Base-by-base conservation (phyloP, 352 stramenopile genomes). In the Pythium biforme region DNA sequence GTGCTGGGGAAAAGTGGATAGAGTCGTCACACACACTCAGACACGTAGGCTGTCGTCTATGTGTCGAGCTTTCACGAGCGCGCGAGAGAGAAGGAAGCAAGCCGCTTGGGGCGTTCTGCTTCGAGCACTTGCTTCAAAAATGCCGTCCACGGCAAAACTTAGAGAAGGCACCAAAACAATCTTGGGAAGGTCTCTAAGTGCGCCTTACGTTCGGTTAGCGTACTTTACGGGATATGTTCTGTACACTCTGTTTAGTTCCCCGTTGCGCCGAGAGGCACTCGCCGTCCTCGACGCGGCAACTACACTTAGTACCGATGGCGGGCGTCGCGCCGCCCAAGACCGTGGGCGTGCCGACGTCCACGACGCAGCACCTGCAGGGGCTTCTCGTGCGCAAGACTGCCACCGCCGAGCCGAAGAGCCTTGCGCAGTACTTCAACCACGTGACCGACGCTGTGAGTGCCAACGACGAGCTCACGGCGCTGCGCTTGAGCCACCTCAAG, bases 381-480 rank as follows among this genome's bases (percentile, higher is more conserved):
- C 80, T 88, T 29, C 61, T 88, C 54, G 59, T 73, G 66, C 76
- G 83, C 29, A 85, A 85, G 55, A 76, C 69, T 12, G 59, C 72
- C 19, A 66, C 69, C 4, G 75, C 69, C 31, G 80, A 89, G 57
- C 77, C 83, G 20, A 74, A 78, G 59, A 90, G 71, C 60, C 67
- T 75, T 20, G 78, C 77, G 45, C 78, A 89, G 62, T 89, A 90
- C 70, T 92, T 90, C 57, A 83, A 74, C 57, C 75, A 89, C 61
- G 80, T 92, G 23, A 78, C 83, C 29, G 73, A 88, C 55, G 56
- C 71, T 27, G 83, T 89, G 27, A 68, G 52, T 20, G 69, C 60
- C 54, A 92, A 92, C 41, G 61, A 79, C 33, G 68, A 82, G 31
- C 54, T 92, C 61, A 85, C 76, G 11, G 69, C 66, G 55, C 57